Evolutionary conservation across 1,284 basidiomycete species (phyloP), one percentile per base, ranked within the genome.

Genomic region (Abortiporus biennis): DNA sequence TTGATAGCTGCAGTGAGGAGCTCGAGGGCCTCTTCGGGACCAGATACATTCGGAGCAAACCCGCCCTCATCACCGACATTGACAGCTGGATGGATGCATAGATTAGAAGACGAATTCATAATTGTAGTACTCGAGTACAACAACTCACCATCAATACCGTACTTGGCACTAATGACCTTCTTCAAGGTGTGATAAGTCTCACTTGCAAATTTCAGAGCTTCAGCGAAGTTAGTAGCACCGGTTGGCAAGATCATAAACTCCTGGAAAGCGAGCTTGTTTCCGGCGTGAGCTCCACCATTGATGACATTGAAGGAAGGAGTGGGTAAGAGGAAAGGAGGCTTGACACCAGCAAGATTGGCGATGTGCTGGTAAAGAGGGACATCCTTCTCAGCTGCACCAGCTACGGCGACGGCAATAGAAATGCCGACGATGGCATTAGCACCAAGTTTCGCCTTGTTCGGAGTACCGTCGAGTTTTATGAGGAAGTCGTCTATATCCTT

Each of bases 11-110:
- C 92, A 40, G 80, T 78, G 51, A 99, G 80, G 60, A 99, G 82
- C 58, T 99, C 95, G 52, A 99, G 91, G 30, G 92, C 92, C 69
- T 99, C 96, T 54, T 98, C 95, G 48, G 96, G 93, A 54, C 92
- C 90, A 52, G 84, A 83, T 50, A 99, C 93, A 71, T 98, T 99
- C 60, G 96, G 96, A 24, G 96, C 96, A 59, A 99, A 99, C 52
- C 96, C 96, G 73, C 96, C 96, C 78, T 99, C 96, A 62, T 99
- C 96, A 76, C 96, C 96, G 58, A 99, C 96, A 67, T 99, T 99
- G 68, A 92, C 92, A 55, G 96, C 94, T 93, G 15, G 32, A 24
- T 44, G n/a, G n/a, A n/a, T 31, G 40, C 24, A 47, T 16, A 51
- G 38, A n/a, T n/a, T n/a, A n/a, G n/a, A 6, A 40, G 16, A 29